Percentiles rank a stretch among this genome's conserved stretches.
Evolutionary conservation across 208 protist species (phyloP).

Genomic region (Acanthamoeba royreba): DNA sequence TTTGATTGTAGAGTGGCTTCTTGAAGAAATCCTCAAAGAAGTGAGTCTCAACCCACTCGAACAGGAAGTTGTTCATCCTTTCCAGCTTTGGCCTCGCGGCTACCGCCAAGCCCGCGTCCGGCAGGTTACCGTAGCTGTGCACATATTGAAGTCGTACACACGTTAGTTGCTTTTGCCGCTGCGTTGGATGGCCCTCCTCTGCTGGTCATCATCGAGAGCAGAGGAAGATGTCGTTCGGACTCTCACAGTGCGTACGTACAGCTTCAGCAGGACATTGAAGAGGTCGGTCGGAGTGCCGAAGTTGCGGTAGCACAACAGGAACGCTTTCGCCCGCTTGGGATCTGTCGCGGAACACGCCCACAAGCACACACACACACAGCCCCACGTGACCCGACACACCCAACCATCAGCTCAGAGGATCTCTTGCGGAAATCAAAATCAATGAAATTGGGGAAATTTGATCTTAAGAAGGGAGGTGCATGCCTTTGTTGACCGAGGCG

Average conservation of each 20-base stretch:
- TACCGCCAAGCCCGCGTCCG: too few relatives aligned
- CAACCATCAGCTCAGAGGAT: too few relatives aligned
- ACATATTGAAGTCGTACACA: too few relatives aligned
- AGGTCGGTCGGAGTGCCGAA: background rate
- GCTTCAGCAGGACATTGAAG: conserved; percentile 8
- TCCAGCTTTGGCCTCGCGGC: background rate
- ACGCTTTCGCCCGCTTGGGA: background rate
- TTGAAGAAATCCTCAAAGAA: conserved; percentile 42
- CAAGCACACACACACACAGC: background rate
- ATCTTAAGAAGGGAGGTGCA: background rate
- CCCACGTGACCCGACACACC: too few relatives aligned
- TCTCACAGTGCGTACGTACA: background rate
- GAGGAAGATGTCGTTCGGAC: too few relatives aligned
- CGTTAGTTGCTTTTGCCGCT: too few relatives aligned
- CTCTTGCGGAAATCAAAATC: too few relatives aligned
- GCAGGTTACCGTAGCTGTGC: too few relatives aligned
- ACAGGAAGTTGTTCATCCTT: conserved; percentile 2
- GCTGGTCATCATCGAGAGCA: too few relatives aligned
- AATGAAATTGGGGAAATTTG: too few relatives aligned
- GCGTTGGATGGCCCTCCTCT: too few relatives aligned
- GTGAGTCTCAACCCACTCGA: conserved; percentile 25
- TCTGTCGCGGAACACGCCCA: background rate
- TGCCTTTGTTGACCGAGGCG: background rate
- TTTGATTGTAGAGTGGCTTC: conserved; percentile 36
- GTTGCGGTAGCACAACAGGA: background rate